Base-by-base conservation (phyloP, 495 filamentous ascomycete species). In the Talaromyces trachyspermus region DNA sequence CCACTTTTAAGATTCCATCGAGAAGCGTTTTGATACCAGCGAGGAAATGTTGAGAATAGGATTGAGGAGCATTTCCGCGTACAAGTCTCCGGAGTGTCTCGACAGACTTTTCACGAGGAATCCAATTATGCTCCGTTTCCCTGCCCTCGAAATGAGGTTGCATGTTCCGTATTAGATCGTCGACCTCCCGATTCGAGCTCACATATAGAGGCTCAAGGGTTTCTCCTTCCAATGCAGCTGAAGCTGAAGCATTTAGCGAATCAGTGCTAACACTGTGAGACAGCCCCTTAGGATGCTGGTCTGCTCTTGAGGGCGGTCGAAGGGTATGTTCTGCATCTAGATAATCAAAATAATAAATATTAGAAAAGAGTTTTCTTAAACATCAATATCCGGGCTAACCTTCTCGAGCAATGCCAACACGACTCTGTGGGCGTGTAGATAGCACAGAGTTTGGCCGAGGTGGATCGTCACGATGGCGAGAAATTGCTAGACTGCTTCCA, bases 91-190 rank as follows among this genome's bases (percentile, higher is more conserved):
- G 81, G 8, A 97, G 62, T 47, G 85, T 87, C 15, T 76, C 72
- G 20, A 85, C 72, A 56, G 74, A 83, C 66, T 89, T 84, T 54
- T 96, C 91, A 59, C 94, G 76, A 44, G 80, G 77, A 55, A 83
- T 55, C 89, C 92, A 98, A 56, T 98, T 98, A 20, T 83, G 73
- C 55, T 97, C 92, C 0, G 85, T 80, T 65, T 98, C 92, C 56
- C 76, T 88, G 30, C 90, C 91, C 52, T 96, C 89, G 54, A 97
- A 97, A 56, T 70, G 75, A 25, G 73, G 73, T 23, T 79, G 68
- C 88, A 99, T 95, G 9, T 81, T 79, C 32, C 76, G 77, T 53
- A 95, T 79, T 4, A 83, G 79, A 19, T 95, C 89, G 41, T 96
- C 89, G 15, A 97, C 62, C 37, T 96, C 88, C 42, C 86, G 74